Evolutionary conservation across 2,329 filamentous ascomycete genomes (phyloP), one percentile per base, ranked within the genome.

Genomic region (Colletotrichum musae): DNA sequence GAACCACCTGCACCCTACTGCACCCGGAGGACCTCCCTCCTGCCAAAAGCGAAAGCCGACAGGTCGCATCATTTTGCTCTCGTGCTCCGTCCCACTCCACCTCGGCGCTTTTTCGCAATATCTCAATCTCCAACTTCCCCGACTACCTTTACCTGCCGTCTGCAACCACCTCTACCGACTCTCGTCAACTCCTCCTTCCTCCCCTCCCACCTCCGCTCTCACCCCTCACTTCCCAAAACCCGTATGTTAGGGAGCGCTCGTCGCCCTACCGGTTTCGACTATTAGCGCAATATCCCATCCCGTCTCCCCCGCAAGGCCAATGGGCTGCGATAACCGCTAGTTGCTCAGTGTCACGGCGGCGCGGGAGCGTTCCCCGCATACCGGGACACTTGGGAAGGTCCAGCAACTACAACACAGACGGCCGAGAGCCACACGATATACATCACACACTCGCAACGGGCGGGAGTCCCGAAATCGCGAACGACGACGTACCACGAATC

Each of bases 301-400:
- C 51, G 21, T 21, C 18, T 67, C 24, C 52, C 53, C 50, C 58
- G 39, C 69, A 56, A 77, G 77, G 85, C 83, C 85, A 86, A 89
- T 89, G 88, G 84, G 84, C 85, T 82, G 83, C 79, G 81, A 84
- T 81, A 84, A 84, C 80, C 83, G 84, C 79, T 89, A 88, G 83
- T 74, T 79, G 81, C 79, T 77, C 80, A 80, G 84, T 84, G 85
- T 85, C 85, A 84, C 85, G 86, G 84, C 86, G 83, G 85, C 83
- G 85, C 85, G 86, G 85, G 85, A 86, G 80, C 70, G 80, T 84
- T 86, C 84, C 86, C 86, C 86, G 86, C 86, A 87, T 84, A 84
- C 84, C 84, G 79, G 83, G 74, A 79, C 75, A 74, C 75, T 64
- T 71, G 63, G 64, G 63, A 72, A 65, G 61, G 56, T 50, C 69